Base-by-base conservation (phyloP, 2,329 filamentous ascomycete species). In the Clonostachys rosea region DNA sequence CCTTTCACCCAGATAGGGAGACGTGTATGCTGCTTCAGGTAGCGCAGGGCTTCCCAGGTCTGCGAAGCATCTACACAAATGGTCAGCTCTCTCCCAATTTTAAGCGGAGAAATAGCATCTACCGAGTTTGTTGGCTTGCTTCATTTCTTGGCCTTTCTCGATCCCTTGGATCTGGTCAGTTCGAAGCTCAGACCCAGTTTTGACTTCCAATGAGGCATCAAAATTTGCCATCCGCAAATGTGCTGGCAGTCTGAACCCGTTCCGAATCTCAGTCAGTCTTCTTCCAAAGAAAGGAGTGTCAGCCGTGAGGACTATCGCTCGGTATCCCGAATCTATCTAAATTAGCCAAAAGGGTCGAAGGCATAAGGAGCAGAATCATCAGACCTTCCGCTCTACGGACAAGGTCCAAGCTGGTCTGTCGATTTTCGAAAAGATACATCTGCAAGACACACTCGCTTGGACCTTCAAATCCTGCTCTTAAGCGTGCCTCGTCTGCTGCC, bases 1-100 rank as follows among this genome's bases (percentile, higher is more conserved):
- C 52, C 60, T 46, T 63, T 63, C n/a, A 58, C 53, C 24, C 20
- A 35, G 17, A 47, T 39, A n/a, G 56, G 53, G 16, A 42, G 18
- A 12, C 36, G 20, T 11, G 42, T 44, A 4, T 34, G 20, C 13
- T 33, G 11, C 14, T 34, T 30, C 11, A 44, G 30, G 3, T 34
- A 34, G 12, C 14, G 13, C 20, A 44, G 14, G 33, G 14, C 42
- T 8, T 44, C 42, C 42, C 42, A 44, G n/a, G 24, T 43, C 10
- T 30, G 20, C 8, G 41, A 43, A 14, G 41, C n/a, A 30, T 43
- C 41, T 43, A 11, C 11, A 4, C 1, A 14, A 40, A 40, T n/a
- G n/a, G 17, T 40, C 17, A 40, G 17, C 37, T 40, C 7, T 9
- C 11, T 40, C n/a, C 37, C 11, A 30, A 30, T 10, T 10, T 30